Percentiles rank a stretch among this genome's conserved stretches.
These are phyloP conservation scores for Panaeolus cyanescens DNA, from an alignment of 768 basidiomycete species.

Conservation along the genomic window DNA sequence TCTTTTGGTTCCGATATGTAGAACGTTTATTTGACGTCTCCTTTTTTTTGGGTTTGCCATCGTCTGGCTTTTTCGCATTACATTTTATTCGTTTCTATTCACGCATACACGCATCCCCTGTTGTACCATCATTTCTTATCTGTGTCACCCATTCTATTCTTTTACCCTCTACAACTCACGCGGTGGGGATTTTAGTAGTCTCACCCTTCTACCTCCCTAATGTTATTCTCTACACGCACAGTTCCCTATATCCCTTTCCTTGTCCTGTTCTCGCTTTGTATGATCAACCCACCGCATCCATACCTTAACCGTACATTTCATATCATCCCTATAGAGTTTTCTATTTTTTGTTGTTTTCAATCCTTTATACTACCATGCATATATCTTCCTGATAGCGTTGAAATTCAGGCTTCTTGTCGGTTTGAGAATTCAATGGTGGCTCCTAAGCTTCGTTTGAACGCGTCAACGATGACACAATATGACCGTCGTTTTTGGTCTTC, in stretches of 20 bases:
- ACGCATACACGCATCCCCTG: background rate
- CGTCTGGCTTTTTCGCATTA: background rate
- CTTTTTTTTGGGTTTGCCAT: background rate
- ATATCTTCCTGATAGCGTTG: background rate
- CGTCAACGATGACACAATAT: too few relatives aligned
- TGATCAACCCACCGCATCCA: background rate
- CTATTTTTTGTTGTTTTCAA: background rate
- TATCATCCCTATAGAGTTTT: background rate
- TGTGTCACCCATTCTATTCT: background rate
- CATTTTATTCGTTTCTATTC: background rate
- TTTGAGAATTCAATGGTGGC: too few relatives aligned
- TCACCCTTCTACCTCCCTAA: background rate
- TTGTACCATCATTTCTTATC: background rate
- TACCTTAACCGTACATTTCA: background rate
- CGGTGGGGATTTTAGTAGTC: too few relatives aligned
- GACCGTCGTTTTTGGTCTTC: background rate
- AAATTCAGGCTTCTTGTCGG: too few relatives aligned
- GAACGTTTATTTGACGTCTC: slow-evolving; percentile 8
- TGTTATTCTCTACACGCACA: background rate
- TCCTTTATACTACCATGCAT: background rate
- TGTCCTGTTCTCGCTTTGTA: background rate
- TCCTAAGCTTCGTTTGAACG: too few relatives aligned
- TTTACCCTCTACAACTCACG: background rate
- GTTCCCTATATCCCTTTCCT: background rate
- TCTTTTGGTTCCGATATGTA: background rate